These are phyloP conservation scores for Bipolaris victoriae DNA, from an alignment of 2,329 filamentous ascomycete genomes.

Conservation along the genomic window DNA sequence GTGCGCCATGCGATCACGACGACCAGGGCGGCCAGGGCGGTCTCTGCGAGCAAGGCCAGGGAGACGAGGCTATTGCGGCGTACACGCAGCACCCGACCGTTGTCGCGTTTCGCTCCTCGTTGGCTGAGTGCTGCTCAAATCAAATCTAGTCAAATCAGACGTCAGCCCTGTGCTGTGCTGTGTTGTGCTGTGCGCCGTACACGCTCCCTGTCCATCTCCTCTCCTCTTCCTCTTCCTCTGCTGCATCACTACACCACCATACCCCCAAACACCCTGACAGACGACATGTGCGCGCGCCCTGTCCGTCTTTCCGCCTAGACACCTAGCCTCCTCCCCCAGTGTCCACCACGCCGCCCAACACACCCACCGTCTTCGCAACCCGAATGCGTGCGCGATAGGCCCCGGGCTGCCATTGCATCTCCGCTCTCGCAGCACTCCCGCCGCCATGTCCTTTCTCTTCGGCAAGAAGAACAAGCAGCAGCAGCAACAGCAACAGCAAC, in stretches of 20 bases:
- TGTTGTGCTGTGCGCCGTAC: conserved; percentile 6
- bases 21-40: background rate
- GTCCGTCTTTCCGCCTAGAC: conserved; percentile 11
- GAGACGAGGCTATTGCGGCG: background rate
- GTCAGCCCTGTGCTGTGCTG: conserved; percentile 12
- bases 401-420: conserved; percentile 28
- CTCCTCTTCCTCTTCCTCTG: conserved; percentile 5
- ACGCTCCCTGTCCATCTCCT: background rate
- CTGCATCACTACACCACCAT: background rate
- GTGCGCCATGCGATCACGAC: conserved; percentile 11
- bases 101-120: conserved; percentile 10
- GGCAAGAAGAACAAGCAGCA: conserved; percentile 55
- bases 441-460: conserved; percentile 61
- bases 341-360: conserved; percentile 13
- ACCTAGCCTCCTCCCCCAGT: conserved; percentile 9
- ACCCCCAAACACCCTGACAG: background rate
- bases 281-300: conserved; percentile 23
- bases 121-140: conserved; percentile 4
- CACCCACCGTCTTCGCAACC: conserved; percentile 19
- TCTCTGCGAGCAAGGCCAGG: background rate
- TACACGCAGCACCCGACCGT: conserved; percentile 8
- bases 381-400: conserved; percentile 45
- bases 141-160: conserved; percentile 6
- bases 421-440: conserved; percentile 27
- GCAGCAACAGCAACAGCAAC: conserved; percentile 15